Evolutionary conservation across 805 yeast genomes (phyloP), one percentile per base, ranked within the genome.

Genomic region (Starmerella sirachaensis): DNA sequence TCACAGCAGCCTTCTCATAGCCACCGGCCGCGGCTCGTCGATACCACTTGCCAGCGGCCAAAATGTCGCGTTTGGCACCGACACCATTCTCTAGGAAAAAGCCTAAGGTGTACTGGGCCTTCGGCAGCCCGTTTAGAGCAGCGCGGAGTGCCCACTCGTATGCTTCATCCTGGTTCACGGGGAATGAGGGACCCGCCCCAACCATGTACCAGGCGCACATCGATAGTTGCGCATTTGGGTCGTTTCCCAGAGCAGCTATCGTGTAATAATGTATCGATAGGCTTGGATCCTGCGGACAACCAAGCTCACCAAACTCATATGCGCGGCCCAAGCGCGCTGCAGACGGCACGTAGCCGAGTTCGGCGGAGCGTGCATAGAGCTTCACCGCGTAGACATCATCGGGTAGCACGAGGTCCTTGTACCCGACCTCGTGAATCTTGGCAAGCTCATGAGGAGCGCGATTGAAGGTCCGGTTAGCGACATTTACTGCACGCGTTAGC

Each of bases 361-460:
- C 82, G 0, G 96, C 94, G 0, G 95, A 84, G 50, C 80, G 84
- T 21, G 84, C 76, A 50, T 80, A 83, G 34, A 91, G 68, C 54
- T 82, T 91, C 51, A 81, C 72, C 0, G 95, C 93, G 57, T 88
- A 91, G 46, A 72, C 72, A 37, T 66, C 64, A 61, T 91, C 98
- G 29, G 78, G 77, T 46, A 91, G 78, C 18, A 91, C 74, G 38
- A 88, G 75, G 62, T 88, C 98, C 51, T 73, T 63, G 59, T 80
- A 88, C 5, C 98, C 98, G 12, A 69, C 62, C 49, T 78, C 78
- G 57, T 82, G 78, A 40, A 88, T 81, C 53, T 78, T 75, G 2
- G 83, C 97, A 42, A 88, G 64, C 59, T 91, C 97, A 55, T 73
- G 88, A 0, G 97, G 96, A 0, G 95, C 97, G n/a, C 85, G 91